Evolutionary conservation across 768 basidiomycete species (phyloP).

Genomic region (Lepiota venenata): DNA sequence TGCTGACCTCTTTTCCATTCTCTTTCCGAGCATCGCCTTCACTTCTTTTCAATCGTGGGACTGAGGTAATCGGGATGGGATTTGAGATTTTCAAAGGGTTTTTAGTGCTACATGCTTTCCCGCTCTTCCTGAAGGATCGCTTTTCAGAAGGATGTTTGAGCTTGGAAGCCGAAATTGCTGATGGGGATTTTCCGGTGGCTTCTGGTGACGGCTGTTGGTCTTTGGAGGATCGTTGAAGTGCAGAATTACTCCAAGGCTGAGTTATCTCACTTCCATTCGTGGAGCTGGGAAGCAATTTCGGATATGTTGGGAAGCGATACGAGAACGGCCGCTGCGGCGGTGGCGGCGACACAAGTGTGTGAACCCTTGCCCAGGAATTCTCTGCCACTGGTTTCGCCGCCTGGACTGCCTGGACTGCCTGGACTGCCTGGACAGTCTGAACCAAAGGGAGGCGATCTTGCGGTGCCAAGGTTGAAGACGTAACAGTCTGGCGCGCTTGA

Average conservation of each 20-base stretch:
- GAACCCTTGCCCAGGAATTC: background rate
- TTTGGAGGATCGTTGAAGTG: background rate
- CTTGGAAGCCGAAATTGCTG: background rate
- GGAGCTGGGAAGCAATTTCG: background rate
- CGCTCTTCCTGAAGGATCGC: background rate
- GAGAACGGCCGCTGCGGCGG: constrained; percentile 2
- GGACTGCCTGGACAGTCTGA: background rate
- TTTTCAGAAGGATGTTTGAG: background rate
- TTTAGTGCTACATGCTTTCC: background rate
- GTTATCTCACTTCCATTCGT: background rate
- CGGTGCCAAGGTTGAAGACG: background rate
- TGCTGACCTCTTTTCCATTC: background rate
- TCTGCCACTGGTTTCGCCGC: background rate
- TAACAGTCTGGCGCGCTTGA: background rate
- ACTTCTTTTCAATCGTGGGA: background rate
- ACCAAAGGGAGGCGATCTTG: background rate
- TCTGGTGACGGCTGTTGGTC: background rate
- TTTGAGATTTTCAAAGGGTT: constrained; percentile 3
- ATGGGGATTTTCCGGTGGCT: background rate
- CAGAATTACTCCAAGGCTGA: background rate
- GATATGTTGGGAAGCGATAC: background rate
- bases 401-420: background rate
- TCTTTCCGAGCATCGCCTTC: background rate
- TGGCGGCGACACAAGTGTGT: constrained; percentile 1
- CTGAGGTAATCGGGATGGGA: constrained; percentile 1